Evolutionary conservation across 2,329 filamentous ascomycete species (phyloP), one percentile per base, ranked within the genome.

Genomic region (Penicillium sp.): DNA sequence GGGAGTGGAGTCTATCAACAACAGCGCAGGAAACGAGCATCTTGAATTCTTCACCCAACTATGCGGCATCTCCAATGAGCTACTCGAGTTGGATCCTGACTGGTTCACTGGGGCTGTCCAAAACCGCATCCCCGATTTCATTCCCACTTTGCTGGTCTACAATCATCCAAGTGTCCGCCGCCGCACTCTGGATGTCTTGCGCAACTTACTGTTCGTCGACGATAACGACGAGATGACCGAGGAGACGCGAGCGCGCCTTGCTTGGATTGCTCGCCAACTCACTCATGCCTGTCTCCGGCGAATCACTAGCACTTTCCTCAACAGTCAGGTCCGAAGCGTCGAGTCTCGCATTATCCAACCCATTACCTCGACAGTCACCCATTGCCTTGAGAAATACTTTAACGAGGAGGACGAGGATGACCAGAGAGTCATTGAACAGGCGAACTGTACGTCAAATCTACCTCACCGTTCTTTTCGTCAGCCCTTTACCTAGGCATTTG

Each of bases 1-100:
- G 52, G 79, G 81, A 22, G 75, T 83, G 15, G 77, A 80, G 5
- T 79, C 80, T 5, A 82, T 84, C 58, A 79, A 79, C 39, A 73
- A 76, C 28, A 78, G 77, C 55, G 82, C 80, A 37, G 81, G 80
- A 25, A 69, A 71, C 54, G 81, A 83, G 58, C 82, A 83, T 65
- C 71, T 83, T 14, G 72, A 75, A 2, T 84, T 83, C 64, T 79
- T 90, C 67, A 79, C 78, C 39, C 77, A 76, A 50, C 73, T 89
- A n/a, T 77, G 84, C 45, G 79, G 67, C n/a, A 56, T 73, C 22
- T 69, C 70, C 25, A 81, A 81, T 55, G 69, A 75, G 5, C 68
- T 70, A 12, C 66, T 77, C n/a, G 68, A 65, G 2, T 65, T 77
- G 52, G 64, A 70, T 28, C 67, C 73, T 10, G 57, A 63, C 15